Evolutionary conservation across 768 basidiomycete species (phyloP).

Genomic region (Lanmaoa rubissima): DNA sequence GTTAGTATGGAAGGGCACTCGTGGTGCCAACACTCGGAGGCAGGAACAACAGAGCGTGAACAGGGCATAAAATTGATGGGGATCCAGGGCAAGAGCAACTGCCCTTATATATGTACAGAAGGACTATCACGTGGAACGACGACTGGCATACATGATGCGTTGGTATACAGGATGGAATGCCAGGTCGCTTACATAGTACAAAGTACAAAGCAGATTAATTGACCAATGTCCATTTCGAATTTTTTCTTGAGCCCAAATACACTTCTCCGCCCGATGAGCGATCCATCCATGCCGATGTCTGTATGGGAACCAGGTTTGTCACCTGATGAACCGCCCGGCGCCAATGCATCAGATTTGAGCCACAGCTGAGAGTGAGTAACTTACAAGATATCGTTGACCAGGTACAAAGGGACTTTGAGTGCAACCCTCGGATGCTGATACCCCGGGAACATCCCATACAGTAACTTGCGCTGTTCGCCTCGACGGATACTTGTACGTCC

Average conservation of each 20-base stretch:
- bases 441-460: slow-evolving; percentile 71
- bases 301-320: slow-evolving; percentile 70
- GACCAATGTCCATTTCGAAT: slow-evolving; percentile 58
- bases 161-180: no score
- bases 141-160: no score
- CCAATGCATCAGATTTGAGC: background rate
- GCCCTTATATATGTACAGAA: no score
- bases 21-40: no score
- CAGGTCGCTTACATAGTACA: no score
- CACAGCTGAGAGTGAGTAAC: slow-evolving; percentile 19
- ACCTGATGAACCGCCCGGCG: slow-evolving; percentile 24
- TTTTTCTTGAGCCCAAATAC: slow-evolving; percentile 63
- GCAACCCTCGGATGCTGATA: slow-evolving; percentile 52
- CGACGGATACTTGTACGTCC: slow-evolving; percentile 48
- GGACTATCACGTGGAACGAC: no score
- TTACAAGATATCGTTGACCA: slow-evolving; percentile 68
- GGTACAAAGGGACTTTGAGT: slow-evolving; percentile 49
- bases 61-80: no score
- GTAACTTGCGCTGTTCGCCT: slow-evolving; percentile 73
- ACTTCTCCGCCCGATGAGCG: slow-evolving; percentile 59
- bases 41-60: no score
- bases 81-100: no score
- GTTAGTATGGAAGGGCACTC: no score
- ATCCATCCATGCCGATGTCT: slow-evolving; percentile 70
- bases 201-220: slow-evolving; percentile 1